Evolutionary conservation across 768 basidiomycete species (phyloP).

Genomic region (Rhodotorula toruloides): DNA sequence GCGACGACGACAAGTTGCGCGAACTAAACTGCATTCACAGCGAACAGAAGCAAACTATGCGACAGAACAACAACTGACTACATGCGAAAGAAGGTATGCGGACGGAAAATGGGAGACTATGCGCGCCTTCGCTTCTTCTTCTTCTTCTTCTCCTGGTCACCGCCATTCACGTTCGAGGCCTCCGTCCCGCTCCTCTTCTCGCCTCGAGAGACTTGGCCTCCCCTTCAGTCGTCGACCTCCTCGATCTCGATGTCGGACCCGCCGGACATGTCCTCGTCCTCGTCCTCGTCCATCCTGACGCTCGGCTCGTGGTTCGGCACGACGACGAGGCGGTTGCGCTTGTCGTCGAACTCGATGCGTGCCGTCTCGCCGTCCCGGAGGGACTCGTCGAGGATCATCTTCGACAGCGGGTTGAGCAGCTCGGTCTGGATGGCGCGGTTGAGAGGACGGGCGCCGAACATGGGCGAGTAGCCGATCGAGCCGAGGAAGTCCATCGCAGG

Average conservation of each 20-base stretch:
- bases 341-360: conserved; percentile 69
- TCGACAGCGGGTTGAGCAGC: conserved; percentile 81
- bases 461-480: conserved; percentile 69
- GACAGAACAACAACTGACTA: too few species aligned
- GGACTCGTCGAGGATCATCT: conserved; percentile 74
- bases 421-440: conserved; percentile 87
- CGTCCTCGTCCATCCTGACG: conserved; percentile 60
- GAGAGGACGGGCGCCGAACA: conserved; percentile 85
- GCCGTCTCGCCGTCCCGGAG: conserved; percentile 76
- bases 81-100: neutral
- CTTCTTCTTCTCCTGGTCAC: conserved; percentile 4
- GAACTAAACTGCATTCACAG: too few species aligned
- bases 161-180: conserved; percentile 11
- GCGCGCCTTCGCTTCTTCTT: conserved; percentile 1
- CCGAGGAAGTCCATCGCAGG: conserved; percentile 63
- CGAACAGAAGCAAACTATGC: too few species aligned
- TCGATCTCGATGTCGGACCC: conserved; percentile 16
- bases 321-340: conserved; percentile 69
- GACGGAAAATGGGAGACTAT: neutral
- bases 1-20: too few species aligned
- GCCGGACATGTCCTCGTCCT: conserved; percentile 52
- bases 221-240: conserved; percentile 9
- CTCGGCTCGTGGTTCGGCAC: conserved; percentile 70
- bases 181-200: conserved; percentile 18
- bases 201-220: conserved; percentile 15